Base-by-base conservation (phyloP, 331 rosid genomes). In the Rosa hybrid region DNA sequence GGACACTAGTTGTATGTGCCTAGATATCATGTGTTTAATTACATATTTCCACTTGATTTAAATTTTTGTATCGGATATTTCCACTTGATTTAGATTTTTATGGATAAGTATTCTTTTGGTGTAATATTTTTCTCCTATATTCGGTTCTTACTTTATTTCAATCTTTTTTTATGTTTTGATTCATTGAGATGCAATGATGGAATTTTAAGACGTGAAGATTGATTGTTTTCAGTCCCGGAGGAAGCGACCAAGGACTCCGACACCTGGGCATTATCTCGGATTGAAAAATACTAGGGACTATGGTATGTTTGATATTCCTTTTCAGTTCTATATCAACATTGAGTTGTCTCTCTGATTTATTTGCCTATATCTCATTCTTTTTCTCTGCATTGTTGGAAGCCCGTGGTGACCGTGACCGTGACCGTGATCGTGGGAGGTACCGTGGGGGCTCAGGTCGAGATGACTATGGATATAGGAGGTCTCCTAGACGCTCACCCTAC, bases 211-310 rank as follows among this genome's bases (percentile, higher is more conserved):
- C 75, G 73, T 77, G 72, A 79, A 80, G 67, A 71, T 51, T 70
- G 9, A 83, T 62, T 74, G n/a, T 83, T 67, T 95, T 76, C 97
- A 96, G 99, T 96, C 99, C 16, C 89, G 98, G 76, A 93, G 99
- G 86, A 96, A 90, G 84, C 88, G 97, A 46, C 78, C 97, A 54
- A 96, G 99, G 81, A 93, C 98, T 80, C 99, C 98, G 14, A 96
- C 99, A 4, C 99, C 99, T 10, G 99, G 99, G 45, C 97, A 93
- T 81, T 93, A 96, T 83, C 97, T 96, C 64, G 99, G 99, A 72
- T 77, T 93, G 85, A 96, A 96, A 84, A 96, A 82, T 83, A 86
- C 97, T 13, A 89, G 97, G 85, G 99, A 93, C 82, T 73, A 87
- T 78, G 97, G 98, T 90, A 77, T 81, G 92, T 83, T 72, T 51